These are phyloP conservation scores for Daldinia sp. DNA, from an alignment of 2,329 filamentous ascomycete genomes.

Conservation along the genomic window DNA sequence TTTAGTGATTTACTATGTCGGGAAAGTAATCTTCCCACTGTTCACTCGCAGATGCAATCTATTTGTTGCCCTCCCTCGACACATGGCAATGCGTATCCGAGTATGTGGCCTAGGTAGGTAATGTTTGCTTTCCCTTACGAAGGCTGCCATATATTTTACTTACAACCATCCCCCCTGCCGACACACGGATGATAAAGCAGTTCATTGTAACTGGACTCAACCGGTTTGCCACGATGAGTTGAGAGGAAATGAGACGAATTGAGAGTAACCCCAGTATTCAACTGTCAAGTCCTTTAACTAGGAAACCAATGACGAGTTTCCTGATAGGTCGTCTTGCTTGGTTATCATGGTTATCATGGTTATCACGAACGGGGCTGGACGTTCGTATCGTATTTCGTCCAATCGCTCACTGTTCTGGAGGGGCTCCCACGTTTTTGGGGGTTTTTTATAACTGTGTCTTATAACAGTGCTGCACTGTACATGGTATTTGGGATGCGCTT, in stretches of 20 bases:
- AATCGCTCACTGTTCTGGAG: slow-evolving; percentile 47
- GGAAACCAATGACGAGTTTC: slow-evolving; percentile 30
- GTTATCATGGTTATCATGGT: slow-evolving; percentile 32
- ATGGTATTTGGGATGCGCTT: slow-evolving; percentile 21
- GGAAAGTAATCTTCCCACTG: neutral
- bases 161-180: slow-evolving; percentile 26
- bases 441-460: neutral
- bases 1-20: neutral
- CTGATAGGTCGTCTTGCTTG: slow-evolving; percentile 37
- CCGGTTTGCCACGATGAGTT: slow-evolving; percentile 12
- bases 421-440: slow-evolving; percentile 2
- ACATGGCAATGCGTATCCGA: slow-evolving; percentile 14
- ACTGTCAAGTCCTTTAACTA: slow-evolving; percentile 29
- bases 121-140: slow-evolving; percentile 24
- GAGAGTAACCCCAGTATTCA: slow-evolving; percentile 21
- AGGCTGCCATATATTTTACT: slow-evolving; percentile 13
- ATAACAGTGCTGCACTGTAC: slow-evolving; percentile 25
- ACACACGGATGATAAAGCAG: slow-evolving; percentile 13
- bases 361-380: slow-evolving; percentile 40
- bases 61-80: slow-evolving; percentile 20
- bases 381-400: slow-evolving; percentile 51
- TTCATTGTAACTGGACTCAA: slow-evolving; percentile 20
- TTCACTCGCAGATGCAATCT: slow-evolving; percentile 11
- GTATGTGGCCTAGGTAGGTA: too few species aligned
- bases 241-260: neutral